Evolutionary conservation across 352 stramenopile genomes (phyloP).

Genomic region (Pythium folliculosum): DNA sequence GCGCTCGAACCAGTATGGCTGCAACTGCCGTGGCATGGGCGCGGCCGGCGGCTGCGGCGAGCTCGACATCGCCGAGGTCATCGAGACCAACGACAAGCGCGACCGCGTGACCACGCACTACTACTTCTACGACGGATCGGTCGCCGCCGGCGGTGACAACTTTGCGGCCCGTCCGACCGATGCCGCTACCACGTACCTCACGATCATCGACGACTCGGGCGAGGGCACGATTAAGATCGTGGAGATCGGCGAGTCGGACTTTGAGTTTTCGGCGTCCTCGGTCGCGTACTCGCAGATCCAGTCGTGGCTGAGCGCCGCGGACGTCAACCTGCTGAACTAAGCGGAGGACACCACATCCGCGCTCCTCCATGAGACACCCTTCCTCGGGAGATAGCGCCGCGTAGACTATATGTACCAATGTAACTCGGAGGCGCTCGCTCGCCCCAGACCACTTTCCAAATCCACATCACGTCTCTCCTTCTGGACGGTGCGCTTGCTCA

Average conservation of each 20-base stretch:
- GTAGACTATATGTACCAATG: constrained; percentile 6
- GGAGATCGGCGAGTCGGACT: constrained; percentile 35
- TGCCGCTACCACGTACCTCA: constrained; percentile 34
- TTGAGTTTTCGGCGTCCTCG: constrained; percentile 32
- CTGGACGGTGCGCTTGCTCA: too few relatives aligned
- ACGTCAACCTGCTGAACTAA: constrained; percentile 22
- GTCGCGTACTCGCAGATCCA: constrained; percentile 24
- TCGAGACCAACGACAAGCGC: constrained; percentile 54
- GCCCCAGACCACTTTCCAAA: not conserved
- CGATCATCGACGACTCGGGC: constrained; percentile 36
- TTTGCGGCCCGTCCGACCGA: constrained; percentile 34
- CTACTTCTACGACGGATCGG: constrained; percentile 66
- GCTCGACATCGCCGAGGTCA: constrained; percentile 71
- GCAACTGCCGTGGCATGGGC: constrained; percentile 68
- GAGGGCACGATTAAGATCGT: constrained; percentile 39
- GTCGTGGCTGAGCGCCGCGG: constrained; percentile 21
- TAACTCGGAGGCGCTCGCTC: not conserved
- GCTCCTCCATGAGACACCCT: too few relatives aligned
- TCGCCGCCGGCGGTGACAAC: constrained; percentile 40
- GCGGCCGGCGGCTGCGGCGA: constrained; percentile 64
- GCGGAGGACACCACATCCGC: not conserved
- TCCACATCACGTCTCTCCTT: not conserved
- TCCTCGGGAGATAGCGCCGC: not conserved
- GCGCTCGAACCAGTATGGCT: constrained; percentile 66
- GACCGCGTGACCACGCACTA: constrained; percentile 74